These are phyloP conservation scores for Ceratocystis papillata DNA, from an alignment of 2,329 filamentous ascomycete genomes.

Conservation along the genomic window DNA sequence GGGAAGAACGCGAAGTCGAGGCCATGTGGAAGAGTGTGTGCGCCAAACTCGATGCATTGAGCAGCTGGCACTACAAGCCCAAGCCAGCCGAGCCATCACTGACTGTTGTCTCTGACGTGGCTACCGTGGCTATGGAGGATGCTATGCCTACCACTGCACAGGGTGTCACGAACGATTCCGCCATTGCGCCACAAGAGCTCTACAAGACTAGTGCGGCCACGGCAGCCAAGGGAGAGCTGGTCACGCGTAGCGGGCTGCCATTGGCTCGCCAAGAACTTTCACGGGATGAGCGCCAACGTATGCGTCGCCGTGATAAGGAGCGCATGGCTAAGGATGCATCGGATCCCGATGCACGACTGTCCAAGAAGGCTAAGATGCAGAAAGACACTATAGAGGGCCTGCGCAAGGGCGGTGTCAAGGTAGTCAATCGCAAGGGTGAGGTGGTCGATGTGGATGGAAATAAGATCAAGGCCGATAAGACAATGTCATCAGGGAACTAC, in stretches of 20 bases:
- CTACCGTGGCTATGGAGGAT: constrained; percentile 91
- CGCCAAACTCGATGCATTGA: constrained; percentile 74
- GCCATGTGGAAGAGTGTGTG: constrained; percentile 72
- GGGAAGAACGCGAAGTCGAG: constrained; percentile 74
- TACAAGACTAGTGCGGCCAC: constrained; percentile 61
- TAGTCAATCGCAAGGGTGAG: constrained; percentile 84
- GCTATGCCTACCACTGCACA: constrained; percentile 75
- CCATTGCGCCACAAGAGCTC: constrained; percentile 86
- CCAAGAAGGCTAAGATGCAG: constrained; percentile 31
- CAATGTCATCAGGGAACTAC: constrained; percentile 46
- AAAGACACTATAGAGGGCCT: constrained; percentile 53
- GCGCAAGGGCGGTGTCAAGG: constrained; percentile 77
- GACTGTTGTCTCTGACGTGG: constrained; percentile 78
- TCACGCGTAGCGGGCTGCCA: constrained; percentile 66
- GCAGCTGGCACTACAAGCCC: constrained; percentile 91
- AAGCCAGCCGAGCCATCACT: constrained; percentile 72
- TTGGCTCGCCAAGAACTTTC: constrained; percentile 76
- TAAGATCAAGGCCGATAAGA: constrained; percentile 48
- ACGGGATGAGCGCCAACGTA: constrained; percentile 69
- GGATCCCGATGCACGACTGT: constrained; percentile 31
- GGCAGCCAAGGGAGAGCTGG: constrained; percentile 58
- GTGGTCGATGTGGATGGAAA: constrained; percentile 75
- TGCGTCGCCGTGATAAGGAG: constrained; percentile 75
- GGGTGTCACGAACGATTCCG: constrained; percentile 57
- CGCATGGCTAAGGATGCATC: constrained; percentile 55